A percentile compares a stretch with the other conserved stretches of the same genome.
phyloP scores from a whole-genome alignment of 139 green algal genomes.

The Chlorella vulgaris region DNA sequence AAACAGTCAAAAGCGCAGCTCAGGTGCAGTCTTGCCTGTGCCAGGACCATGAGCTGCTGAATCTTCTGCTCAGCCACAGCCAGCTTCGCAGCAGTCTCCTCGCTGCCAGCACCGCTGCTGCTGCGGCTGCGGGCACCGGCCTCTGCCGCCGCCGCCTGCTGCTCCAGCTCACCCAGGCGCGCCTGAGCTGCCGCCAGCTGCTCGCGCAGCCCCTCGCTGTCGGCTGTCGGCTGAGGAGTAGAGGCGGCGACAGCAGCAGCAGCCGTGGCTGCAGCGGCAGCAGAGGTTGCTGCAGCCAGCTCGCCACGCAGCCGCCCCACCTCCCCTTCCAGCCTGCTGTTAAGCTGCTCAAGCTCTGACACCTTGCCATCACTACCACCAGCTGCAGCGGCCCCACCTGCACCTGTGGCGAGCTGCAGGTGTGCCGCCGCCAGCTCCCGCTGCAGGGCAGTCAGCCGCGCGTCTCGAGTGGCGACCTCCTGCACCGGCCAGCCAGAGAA shows the following conservation, averaged over 20 bases:
- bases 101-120: not conserved
- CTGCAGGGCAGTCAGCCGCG: conserved; percentile 1
- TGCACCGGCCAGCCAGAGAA: not conserved
- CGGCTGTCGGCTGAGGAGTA: too few species aligned
- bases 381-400: not conserved
- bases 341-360: conserved; percentile 5
- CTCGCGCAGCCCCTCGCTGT: conserved; percentile 14
- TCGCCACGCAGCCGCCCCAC: conserved; percentile 11
- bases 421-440: conserved; percentile 3
- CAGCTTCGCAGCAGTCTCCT: conserved; percentile 18
- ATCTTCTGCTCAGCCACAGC: conserved; percentile 22
- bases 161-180: conserved; percentile 11
- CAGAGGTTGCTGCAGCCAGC: not conserved
- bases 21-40: too few species aligned
- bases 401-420: not conserved
- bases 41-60: conserved; percentile 19
- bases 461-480: conserved; percentile 4
- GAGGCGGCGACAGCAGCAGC: conserved; percentile 3
- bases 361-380: not conserved
- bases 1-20: too few species aligned
- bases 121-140: not conserved
- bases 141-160: not conserved
- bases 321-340: conserved; percentile 4
- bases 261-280: not conserved
- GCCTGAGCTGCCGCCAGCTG: conserved; percentile 11